Evolutionary conservation across 1,284 basidiomycete genomes (phyloP), one percentile per base, ranked within the genome.

Genomic region (Athelia sp.): DNA sequence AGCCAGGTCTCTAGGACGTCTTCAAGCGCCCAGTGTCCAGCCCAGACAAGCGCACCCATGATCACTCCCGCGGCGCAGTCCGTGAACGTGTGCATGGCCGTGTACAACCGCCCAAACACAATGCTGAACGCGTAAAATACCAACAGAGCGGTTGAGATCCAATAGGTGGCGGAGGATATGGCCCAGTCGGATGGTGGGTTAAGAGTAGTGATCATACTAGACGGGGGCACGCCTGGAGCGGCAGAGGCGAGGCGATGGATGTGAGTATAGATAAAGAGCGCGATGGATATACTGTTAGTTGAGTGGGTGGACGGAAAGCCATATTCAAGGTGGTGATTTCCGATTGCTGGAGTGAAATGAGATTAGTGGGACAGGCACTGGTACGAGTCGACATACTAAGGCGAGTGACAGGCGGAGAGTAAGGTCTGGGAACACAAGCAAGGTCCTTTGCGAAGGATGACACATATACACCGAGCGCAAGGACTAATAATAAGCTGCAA

Each of bases 241-340:
- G n/a, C 15, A 34, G 69, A 71, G 45, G 78, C 75, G 21, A 79
- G 69, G 14, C 66, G 64, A 58, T 83, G 75, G 43, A 85, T 61
- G 47, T 82, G 71, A 3, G 78, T 68, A 55, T 79, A 83, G 56
- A 90, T 71, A 64, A 87, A 90, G 3, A 96, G 75, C 0, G 92
- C 93, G 55, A 96, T 90, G 32, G 91, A 93, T 49, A 94, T 80
- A 45, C 84, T 82, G 64, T 96, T 98, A 1, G 95, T 93, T 1
- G 93, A 91, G 63, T 99, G 96, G 0, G 95, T 98, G 0, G 94
- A 98, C 0, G 94, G 95, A 63, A 98, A 98, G 15, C 96, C 95
- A 62, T 93, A 94, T 68, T 93, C 90, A 2, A 90, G 75, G 57
- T 93, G 90, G 61, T 93, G 91, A 0, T 78, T 83, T 34, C 90